Percentiles rank a stretch among this genome's conserved stretches.
Evolutionary conservation across 768 basidiomycete species (phyloP).

Genomic region (Chlorophyllum brunneum): DNA sequence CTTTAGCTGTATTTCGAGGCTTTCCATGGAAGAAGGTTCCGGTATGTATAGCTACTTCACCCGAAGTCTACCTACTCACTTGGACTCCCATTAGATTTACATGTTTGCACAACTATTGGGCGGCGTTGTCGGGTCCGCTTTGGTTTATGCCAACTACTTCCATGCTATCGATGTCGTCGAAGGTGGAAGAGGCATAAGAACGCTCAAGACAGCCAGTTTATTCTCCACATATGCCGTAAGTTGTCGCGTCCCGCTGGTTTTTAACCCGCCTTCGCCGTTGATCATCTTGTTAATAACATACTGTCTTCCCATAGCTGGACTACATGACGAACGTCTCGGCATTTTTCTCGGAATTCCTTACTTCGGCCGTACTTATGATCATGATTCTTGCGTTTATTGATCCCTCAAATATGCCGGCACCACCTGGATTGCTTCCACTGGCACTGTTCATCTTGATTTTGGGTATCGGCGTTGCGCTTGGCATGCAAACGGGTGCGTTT

Average conservation of each 20-base stretch:
- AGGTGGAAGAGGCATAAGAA: conserved; percentile 51
- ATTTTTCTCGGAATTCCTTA: conserved; percentile 51
- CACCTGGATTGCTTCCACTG: conserved; percentile 49
- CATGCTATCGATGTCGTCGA: conserved; percentile 65
- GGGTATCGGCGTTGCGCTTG: conserved; percentile 55
- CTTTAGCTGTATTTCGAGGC: conserved; percentile 61
- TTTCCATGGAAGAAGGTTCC: conserved; percentile 86
- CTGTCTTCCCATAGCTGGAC: conserved; percentile 22
- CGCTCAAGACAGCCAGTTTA: conserved; percentile 51
- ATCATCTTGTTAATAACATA: not conserved
- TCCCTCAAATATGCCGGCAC: conserved; percentile 43
- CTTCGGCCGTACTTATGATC: conserved; percentile 50
- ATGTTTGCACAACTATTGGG: conserved; percentile 55
- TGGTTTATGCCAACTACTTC: conserved; percentile 62
- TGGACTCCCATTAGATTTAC: conserved; percentile 18
- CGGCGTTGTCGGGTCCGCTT: conserved; percentile 50
- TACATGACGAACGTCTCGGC: conserved; percentile 37
- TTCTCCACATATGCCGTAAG: conserved; percentile 62
- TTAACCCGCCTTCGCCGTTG: not conserved
- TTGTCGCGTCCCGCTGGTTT: not conserved
- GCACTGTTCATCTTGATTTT: conserved; percentile 53
- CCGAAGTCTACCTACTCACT: not conserved
- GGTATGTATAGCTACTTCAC: conserved; percentile 19
- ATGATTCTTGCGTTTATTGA: conserved; percentile 53
- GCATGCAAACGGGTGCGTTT: conserved; percentile 51